phyloP scores from a whole-genome alignment of 2,329 filamentous ascomycete species.

The Verticillium dahliae region DNA sequence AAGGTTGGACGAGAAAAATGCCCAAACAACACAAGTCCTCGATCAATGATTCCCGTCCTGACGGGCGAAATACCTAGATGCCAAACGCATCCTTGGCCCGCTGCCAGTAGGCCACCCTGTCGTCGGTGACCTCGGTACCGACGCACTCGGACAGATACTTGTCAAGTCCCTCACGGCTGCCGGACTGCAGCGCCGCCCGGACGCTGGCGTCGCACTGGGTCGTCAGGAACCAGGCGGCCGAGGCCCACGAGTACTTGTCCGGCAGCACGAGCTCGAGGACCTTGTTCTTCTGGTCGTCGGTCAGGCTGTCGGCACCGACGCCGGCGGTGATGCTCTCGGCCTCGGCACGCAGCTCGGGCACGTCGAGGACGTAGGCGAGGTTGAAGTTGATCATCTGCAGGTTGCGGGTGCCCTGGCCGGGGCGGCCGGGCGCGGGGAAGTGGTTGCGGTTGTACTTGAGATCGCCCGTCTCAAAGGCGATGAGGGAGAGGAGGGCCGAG shows the following conservation, averaged over 20 bases:
- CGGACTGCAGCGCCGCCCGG: slow-evolving; percentile 22
- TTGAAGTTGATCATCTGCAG: slow-evolving; percentile 43
- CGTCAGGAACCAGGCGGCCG: slow-evolving; percentile 43
- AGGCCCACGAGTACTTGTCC: slow-evolving; percentile 48
- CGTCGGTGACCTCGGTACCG: slow-evolving; percentile 22
- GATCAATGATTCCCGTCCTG: background rate
- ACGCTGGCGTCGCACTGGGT: slow-evolving; percentile 33
- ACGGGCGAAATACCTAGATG: slow-evolving; percentile 14
- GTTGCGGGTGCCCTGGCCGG: slow-evolving; percentile 65
- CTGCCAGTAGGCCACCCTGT: slow-evolving; percentile 33
- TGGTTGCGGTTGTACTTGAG: slow-evolving; percentile 69
- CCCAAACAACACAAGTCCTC: background rate
- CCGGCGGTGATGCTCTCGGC: slow-evolving; percentile 17
- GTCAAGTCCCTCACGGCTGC: slow-evolving; percentile 33
- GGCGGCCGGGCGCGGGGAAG: slow-evolving; percentile 29
- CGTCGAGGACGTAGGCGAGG: slow-evolving; percentile 36
- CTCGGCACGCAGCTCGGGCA: slow-evolving; percentile 28
- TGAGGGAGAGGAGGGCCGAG: slow-evolving; percentile 63
- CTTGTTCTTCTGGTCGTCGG: slow-evolving; percentile 25
- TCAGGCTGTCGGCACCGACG: slow-evolving; percentile 15
- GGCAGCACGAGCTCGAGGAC: slow-evolving; percentile 36
- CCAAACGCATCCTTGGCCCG: slow-evolving; percentile 41
- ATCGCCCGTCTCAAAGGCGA: slow-evolving; percentile 63
- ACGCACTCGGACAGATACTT: slow-evolving; percentile 42
- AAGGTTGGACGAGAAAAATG: background rate